phyloP scores from a whole-genome alignment of 2,329 filamentous ascomycete genomes.

The Zymoseptoria crescenta region DNA sequence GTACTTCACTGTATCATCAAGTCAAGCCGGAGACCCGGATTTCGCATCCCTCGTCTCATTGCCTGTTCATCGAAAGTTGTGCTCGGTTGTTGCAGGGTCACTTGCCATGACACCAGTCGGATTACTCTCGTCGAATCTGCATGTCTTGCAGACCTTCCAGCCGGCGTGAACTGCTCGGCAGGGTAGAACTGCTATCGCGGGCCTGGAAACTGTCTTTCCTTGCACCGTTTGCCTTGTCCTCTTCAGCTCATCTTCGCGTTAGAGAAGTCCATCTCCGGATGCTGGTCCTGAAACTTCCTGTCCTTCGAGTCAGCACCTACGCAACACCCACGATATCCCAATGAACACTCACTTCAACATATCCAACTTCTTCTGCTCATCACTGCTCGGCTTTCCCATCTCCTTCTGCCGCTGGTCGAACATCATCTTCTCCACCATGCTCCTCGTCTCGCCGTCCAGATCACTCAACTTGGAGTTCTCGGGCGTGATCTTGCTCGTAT shows the following conservation, averaged over 20 bases:
- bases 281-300: constrained; percentile 73
- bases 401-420: constrained; percentile 98
- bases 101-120: too few species aligned
- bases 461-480: constrained; percentile 89
- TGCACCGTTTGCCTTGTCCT: not conserved
- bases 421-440: constrained; percentile 99
- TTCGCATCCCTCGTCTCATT: not conserved
- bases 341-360: constrained; percentile 68
- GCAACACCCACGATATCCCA: too few species aligned
- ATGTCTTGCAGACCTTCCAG: too few species aligned
- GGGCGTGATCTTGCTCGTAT: constrained; percentile 88
- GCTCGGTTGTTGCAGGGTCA: too few species aligned
- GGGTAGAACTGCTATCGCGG: not conserved
- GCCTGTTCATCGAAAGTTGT: not conserved
- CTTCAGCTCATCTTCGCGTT: constrained; percentile 49
- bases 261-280: constrained; percentile 64
- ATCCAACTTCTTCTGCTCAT: constrained; percentile 92
- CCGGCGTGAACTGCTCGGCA: too few species aligned
- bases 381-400: constrained; percentile 75
- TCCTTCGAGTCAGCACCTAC: not conserved
- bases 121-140: too few species aligned
- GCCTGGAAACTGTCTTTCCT: not conserved
- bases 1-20: not conserved
- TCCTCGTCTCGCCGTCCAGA: constrained; percentile 85
- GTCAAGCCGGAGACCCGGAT: not conserved